Base-by-base conservation (phyloP, 192 early-diverging fungal genomes). In the Bifiguratus adelaidae region DNA sequence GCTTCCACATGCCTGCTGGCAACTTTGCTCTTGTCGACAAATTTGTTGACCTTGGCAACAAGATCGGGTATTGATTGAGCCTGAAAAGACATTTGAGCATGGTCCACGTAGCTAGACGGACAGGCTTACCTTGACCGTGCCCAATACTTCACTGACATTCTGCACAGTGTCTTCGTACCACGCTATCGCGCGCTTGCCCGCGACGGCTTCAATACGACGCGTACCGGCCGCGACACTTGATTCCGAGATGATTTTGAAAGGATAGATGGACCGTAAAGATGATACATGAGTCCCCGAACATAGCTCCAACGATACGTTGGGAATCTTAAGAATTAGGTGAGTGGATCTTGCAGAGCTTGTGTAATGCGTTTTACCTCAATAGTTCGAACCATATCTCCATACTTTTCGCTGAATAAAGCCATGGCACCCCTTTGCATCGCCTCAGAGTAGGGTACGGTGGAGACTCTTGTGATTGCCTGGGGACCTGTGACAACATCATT, bases 281-380 rank as follows among this genome's bases (percentile, higher is more conserved):
- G 65, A 54, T 1, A 79, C 77, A 55, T 79, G 77, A 0, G 77
- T 79, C 4, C 77, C 77, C 44, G 71, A 63, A 49, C 77, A 79
- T 27, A 76, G 24, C 29, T 79, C 77, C 47, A 54, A 69, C 2
- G 74, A 65, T 3, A 75, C 47, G 16, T 61, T 62, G 2, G 68
- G 63, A 16, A 67, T 58, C 57, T 67, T 3, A 7, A 21, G 22
- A 33, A 40, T 0, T n/a, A 32, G 8, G 25, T 2, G 6, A 18
- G 22, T 8, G 30, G 9, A 3, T 27, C n/a, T 9, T 18, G 19
- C 7, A n/a, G 13, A 3, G 55, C 58, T 61, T n/a, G n/a, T n/a
- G n/a, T n/a, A n/a, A n/a, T n/a, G n/a, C n/a, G n/a, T n/a, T n/a
- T n/a, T 66, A 77, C 74, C 43, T 71, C 63, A 32, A 79, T 58